Evolutionary conservation across 768 basidiomycete species (phyloP).

Genomic region (Mycena belliarum): DNA sequence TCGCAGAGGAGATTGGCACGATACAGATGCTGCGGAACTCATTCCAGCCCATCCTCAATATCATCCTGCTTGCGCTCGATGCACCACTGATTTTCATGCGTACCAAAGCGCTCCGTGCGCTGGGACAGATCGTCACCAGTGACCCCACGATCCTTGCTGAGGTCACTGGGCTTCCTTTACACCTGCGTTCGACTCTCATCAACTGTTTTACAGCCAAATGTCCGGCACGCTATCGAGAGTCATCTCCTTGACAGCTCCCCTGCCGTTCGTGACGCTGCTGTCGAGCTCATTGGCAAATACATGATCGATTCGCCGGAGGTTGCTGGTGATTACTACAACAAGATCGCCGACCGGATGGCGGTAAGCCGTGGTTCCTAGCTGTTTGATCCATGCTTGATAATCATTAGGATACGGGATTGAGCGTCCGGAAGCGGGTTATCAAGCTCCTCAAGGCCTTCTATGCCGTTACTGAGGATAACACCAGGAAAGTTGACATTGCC

Average conservation of each 20-base stretch:
- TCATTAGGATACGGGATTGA: slow-evolving; percentile 85
- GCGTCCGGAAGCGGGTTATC: slow-evolving; percentile 94
- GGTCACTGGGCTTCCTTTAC: slow-evolving; percentile 36
- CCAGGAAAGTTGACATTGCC: slow-evolving; percentile 76
- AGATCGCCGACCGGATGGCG: slow-evolving; percentile 87
- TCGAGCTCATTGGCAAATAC: slow-evolving; percentile 97
- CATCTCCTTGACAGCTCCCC: slow-evolving; percentile 91
- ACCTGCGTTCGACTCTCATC: slow-evolving; percentile 1
- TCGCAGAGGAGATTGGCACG: slow-evolving; percentile 76
- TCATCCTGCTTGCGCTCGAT: slow-evolving; percentile 78
- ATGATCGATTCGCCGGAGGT: slow-evolving; percentile 87
- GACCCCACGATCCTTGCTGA: slow-evolving; percentile 81
- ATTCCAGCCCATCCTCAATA: slow-evolving; percentile 81
- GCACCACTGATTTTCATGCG: slow-evolving; percentile 89
- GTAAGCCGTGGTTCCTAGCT: slow-evolving; percentile 44
- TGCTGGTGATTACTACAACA: slow-evolving; percentile 85
- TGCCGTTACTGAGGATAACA: slow-evolving; percentile 55
- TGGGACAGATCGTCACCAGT: slow-evolving; percentile 87
- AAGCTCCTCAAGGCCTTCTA: slow-evolving; percentile 90
- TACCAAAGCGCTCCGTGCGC: slow-evolving; percentile 88
- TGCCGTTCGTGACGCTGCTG: slow-evolving; percentile 93
- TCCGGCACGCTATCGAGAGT: slow-evolving; percentile 84
- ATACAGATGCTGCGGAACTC: slow-evolving; percentile 76
- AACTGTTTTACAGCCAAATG: slow-evolving; percentile 53
- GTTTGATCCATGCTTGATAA: neutral